Conservation (phyloP, 768 basidiomycete species). For the Chalciporus pseudorubinellus region DNA sequence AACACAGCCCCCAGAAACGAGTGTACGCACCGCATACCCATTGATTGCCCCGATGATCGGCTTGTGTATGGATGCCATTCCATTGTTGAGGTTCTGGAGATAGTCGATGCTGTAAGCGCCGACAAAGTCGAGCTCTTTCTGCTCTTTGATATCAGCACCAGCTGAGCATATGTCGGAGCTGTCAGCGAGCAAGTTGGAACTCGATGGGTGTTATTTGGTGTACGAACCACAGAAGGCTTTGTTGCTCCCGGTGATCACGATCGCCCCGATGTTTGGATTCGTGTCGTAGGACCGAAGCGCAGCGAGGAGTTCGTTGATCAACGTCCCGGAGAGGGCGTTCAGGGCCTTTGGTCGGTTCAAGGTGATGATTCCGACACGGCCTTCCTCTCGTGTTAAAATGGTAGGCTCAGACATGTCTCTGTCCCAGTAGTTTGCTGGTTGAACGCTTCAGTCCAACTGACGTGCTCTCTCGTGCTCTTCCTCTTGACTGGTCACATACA, state of each 20-base stretch:
- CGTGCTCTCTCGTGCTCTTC: not conserved
- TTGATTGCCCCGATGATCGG: constrained; percentile 93
- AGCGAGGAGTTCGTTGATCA: constrained; percentile 77
- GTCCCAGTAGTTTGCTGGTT: not conserved
- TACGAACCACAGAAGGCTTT: constrained; percentile 58
- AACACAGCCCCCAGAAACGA: no score
- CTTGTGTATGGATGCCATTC: constrained; percentile 60
- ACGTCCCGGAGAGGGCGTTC: constrained; percentile 77
- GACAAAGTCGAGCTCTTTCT: constrained; percentile 77
- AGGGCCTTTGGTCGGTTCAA: constrained; percentile 84
- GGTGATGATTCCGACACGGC: constrained; percentile 54
- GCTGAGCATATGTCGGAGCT: constrained; percentile 35
- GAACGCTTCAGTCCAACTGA: not conserved
- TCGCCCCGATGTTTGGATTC: constrained; percentile 70
- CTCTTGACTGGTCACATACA: no score
- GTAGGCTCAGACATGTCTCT: constrained; percentile 22
- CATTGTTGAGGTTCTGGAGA: constrained; percentile 42
- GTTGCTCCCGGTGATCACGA: constrained; percentile 89
- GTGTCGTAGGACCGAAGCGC: constrained; percentile 66
- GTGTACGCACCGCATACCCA: constrained; percentile 73
- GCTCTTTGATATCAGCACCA: constrained; percentile 98
- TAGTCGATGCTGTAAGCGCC: constrained; percentile 46
- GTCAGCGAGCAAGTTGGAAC: constrained; percentile 21
- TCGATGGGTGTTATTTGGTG: no score
- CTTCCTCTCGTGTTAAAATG: constrained; percentile 20